A percentile compares a stretch with the other conserved stretches of the same genome.
Conservation (phyloP, 164 flowering plant genomes). For the Annona cherimola region DNA sequence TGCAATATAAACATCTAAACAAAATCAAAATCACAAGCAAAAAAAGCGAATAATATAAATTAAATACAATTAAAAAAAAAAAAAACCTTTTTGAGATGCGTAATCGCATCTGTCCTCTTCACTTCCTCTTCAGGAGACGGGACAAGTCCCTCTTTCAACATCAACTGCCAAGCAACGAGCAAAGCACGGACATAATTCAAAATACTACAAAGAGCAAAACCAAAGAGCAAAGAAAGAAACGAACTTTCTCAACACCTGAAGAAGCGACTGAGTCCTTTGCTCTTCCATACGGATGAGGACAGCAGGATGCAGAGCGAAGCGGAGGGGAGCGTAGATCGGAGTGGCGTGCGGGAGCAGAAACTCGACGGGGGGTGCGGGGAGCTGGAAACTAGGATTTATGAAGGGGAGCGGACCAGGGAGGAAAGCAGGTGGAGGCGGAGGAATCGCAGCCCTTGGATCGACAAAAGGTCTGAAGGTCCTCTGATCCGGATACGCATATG, state of each 20-base stretch:
- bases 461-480: not conserved
- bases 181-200: not conserved
- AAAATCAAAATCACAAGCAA: not conserved
- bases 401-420: not conserved
- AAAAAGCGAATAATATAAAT: too few relatives aligned
- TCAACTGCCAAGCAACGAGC: constrained; percentile 25
- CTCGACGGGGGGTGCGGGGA: not conserved
- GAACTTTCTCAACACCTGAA: constrained; percentile 12
- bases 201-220: not conserved
- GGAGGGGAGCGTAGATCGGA: not conserved
- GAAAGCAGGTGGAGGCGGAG: not conserved
- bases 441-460: not conserved
- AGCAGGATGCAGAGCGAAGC: constrained; percentile 8
- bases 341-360: not conserved
- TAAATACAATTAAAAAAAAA: not conserved
- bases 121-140: constrained; percentile 45
- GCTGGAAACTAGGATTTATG: constrained; percentile 8
- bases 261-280: constrained; percentile 11
- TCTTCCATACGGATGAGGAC: constrained; percentile 13
- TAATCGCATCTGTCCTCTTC: constrained; percentile 34
- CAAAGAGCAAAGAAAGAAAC: not conserved
- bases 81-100: constrained; percentile 46
- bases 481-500: constrained; percentile 1
- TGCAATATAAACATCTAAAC: not conserved
- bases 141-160: constrained; percentile 40